Evolutionary conservation across 306 rosid genomes (phyloP).

Genomic region (Gillenia trifoliata): DNA sequence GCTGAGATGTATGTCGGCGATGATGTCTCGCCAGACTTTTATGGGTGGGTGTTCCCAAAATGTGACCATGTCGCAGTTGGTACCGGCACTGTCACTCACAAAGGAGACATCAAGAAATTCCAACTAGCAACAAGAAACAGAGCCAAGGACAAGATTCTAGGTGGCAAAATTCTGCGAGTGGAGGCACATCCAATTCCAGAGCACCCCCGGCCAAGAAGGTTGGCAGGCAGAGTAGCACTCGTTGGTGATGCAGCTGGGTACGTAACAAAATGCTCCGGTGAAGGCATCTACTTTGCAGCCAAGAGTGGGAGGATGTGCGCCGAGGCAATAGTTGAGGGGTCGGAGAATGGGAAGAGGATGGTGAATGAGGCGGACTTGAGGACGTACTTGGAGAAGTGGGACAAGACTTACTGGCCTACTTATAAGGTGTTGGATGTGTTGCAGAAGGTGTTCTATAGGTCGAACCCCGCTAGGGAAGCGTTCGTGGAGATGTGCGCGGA

Average conservation of each 20-base stretch:
- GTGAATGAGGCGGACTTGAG: conserved; percentile 84
- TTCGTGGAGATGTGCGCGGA: conserved; percentile 99
- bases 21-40: conserved; percentile 96
- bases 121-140: conserved; percentile 92
- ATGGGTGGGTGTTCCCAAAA: conserved; percentile 97
- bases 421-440: conserved; percentile 92
- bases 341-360: conserved; percentile 90
- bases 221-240: conserved; percentile 68
- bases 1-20: conserved; percentile 98
- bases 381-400: conserved; percentile 96
- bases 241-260: conserved; percentile 99
- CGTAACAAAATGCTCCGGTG: conserved; percentile 94
- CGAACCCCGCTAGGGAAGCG: conserved; percentile 95
- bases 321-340: conserved; percentile 86
- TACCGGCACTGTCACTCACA: conserved; percentile 95
- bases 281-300: conserved; percentile 96
- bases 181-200: conserved; percentile 98
- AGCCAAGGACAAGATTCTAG: conserved; percentile 88
- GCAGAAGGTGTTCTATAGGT: conserved; percentile 97
- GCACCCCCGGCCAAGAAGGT: conserved; percentile 90
- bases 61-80: conserved; percentile 99
- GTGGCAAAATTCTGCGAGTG: conserved; percentile 85
- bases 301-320: conserved; percentile 99
- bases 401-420: conserved; percentile 97
- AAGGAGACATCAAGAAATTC: conserved; percentile 97